Percentiles rank a stretch among this genome's conserved stretches.
Evolutionary conservation across 73 alveolate species (phyloP).

Genomic region (Paramecium bursaria): DNA sequence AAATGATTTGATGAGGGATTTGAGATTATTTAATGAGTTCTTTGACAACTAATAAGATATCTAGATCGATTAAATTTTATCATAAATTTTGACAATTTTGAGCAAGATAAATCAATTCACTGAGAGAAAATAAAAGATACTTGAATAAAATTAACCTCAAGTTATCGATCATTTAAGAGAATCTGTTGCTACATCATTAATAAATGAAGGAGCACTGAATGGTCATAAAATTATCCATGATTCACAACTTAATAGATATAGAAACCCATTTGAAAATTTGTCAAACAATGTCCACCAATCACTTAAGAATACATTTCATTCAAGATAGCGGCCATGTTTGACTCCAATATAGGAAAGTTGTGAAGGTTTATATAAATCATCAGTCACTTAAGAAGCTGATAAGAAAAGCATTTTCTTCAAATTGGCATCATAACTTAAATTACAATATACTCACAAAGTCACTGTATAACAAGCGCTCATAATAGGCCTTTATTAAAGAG

Average conservation of each 20-base stretch:
- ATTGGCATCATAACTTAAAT: slow-evolving; percentile 4
- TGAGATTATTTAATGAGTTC: slow-evolving; percentile 16
- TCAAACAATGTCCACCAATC: slow-evolving; percentile 46
- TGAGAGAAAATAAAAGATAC: slow-evolving; percentile 40
- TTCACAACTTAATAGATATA: slow-evolving; percentile 26
- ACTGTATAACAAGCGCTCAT: slow-evolving; percentile 26
- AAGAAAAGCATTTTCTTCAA: slow-evolving; percentile 20
- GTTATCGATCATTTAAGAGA: slow-evolving; percentile 45
- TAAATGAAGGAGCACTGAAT: slow-evolving; percentile 39
- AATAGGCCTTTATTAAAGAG: slow-evolving; percentile 25
- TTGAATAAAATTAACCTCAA: not conserved
- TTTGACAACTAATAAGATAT: slow-evolving; percentile 39
- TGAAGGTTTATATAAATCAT: not conserved
- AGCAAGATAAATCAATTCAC: slow-evolving; percentile 38
- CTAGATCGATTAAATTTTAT: not conserved
- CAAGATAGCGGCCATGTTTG: not conserved
- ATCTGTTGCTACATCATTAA: slow-evolving; percentile 46
- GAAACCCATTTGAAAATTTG: slow-evolving; percentile 56
- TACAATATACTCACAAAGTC: not conserved
- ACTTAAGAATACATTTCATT: not conserved
- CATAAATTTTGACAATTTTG: slow-evolving; percentile 18
- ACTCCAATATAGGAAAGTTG: slow-evolving; percentile 39
- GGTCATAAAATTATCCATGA: slow-evolving; percentile 35
- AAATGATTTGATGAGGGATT: not conserved
- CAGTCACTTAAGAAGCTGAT: slow-evolving; percentile 35